These are phyloP conservation scores for Stylosanthes scabra DNA, from an alignment of 331 rosid species.

Conservation along the genomic window DNA sequence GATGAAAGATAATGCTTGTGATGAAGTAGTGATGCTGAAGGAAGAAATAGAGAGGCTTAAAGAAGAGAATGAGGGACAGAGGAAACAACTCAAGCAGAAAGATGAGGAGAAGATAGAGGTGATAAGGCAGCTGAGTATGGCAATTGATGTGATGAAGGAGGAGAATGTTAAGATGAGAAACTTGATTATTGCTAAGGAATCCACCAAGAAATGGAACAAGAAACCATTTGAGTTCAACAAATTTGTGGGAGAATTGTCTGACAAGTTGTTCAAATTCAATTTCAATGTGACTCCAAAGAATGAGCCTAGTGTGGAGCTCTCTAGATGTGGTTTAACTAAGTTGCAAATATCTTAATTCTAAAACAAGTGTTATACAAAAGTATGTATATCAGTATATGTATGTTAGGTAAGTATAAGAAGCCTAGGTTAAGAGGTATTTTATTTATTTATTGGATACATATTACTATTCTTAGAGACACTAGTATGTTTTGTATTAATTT, in stretches of 20 bases:
- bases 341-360: constrained; percentile 27
- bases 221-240: constrained; percentile 65
- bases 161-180: constrained; percentile 70
- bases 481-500: constrained; percentile 27
- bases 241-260: constrained; percentile 53
- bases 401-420: constrained; percentile 17
- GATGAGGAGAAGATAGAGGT: constrained; percentile 70
- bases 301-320: constrained; percentile 53
- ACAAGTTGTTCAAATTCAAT: constrained; percentile 56
- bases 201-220: constrained; percentile 50
- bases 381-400: constrained; percentile 38
- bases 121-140: constrained; percentile 57
- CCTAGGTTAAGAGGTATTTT: constrained; percentile 16
- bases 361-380: constrained; percentile 17
- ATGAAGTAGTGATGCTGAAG: constrained; percentile 50
- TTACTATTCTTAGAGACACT: neutral
- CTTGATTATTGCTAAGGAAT: constrained; percentile 49
- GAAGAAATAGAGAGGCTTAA: constrained; percentile 54
- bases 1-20: constrained; percentile 52
- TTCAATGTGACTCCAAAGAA: constrained; percentile 49
- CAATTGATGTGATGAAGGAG: constrained; percentile 60
- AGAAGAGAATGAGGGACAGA: constrained; percentile 51
- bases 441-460: neutral
- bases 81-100: constrained; percentile 53
- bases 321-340: constrained; percentile 41